A percentile compares a stretch with the other conserved stretches of the same genome.
Evolutionary conservation across 441 rosid species (phyloP).

Genomic region (Gossypium schwendimanii): DNA sequence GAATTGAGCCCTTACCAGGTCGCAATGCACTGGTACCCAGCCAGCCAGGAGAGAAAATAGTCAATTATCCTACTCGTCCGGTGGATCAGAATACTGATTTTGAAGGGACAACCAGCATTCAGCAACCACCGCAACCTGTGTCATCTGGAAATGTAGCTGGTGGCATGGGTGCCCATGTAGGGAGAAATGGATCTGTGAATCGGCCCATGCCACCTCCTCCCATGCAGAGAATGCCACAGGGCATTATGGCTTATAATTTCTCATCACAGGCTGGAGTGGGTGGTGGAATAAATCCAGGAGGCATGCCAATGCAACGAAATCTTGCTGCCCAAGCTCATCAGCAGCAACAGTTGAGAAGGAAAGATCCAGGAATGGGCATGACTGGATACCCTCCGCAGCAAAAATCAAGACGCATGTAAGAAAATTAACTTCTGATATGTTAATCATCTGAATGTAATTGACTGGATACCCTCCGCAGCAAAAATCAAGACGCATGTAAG

Average conservation of each 20-base stretch:
- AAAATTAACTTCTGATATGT: no score
- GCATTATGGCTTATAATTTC: slow-evolving; percentile 59
- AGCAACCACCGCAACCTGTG: slow-evolving; percentile 70
- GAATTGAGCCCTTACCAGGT: slow-evolving; percentile 73
- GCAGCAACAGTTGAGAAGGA: slow-evolving; percentile 72
- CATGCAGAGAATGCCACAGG: slow-evolving; percentile 75
- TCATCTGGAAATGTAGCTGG: slow-evolving; percentile 59
- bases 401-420: no score
- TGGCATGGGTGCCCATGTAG: slow-evolving; percentile 47
- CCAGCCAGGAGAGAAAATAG: slow-evolving; percentile 71
- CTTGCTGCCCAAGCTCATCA: slow-evolving; percentile 59
- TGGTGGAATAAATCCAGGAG: slow-evolving; percentile 69
- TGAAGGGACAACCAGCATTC: slow-evolving; percentile 84
- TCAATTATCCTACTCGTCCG: slow-evolving; percentile 78
- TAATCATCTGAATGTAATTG: no score
- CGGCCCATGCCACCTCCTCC: slow-evolving; percentile 60
- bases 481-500: slow-evolving; percentile 70
- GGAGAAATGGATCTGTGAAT: slow-evolving; percentile 53
- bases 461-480: slow-evolving; percentile 83
- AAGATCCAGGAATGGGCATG: slow-evolving; percentile 78
- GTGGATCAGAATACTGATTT: slow-evolving; percentile 80
- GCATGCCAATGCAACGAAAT: slow-evolving; percentile 67
- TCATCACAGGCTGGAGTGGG: slow-evolving; percentile 55
- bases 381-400: no score
- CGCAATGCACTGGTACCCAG: slow-evolving; percentile 71